phyloP scores from a whole-genome alignment of 257 asterid species.

The Leonotis leonurus region DNA sequence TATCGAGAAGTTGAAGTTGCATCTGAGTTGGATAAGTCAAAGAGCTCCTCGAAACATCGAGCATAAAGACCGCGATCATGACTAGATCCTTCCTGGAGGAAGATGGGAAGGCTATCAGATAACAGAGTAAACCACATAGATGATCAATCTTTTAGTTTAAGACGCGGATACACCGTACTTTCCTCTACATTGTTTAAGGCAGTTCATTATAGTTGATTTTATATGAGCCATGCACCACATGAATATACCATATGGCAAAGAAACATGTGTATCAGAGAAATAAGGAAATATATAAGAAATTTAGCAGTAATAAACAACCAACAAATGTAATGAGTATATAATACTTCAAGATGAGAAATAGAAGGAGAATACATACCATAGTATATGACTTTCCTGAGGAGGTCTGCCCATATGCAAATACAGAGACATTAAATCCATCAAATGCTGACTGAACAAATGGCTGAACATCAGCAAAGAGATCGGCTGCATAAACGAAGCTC shows the following conservation, averaged over 20 bases:
- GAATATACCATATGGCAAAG: background rate
- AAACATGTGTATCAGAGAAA: constrained; percentile 3
- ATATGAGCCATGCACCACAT: background rate
- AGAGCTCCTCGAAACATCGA: constrained; percentile 95
- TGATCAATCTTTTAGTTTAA: background rate
- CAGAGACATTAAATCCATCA: constrained; percentile 87
- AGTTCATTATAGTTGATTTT: background rate
- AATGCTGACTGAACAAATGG: constrained; percentile 99
- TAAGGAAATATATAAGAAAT: background rate
- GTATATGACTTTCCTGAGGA: constrained; percentile 89
- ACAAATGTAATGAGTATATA: background rate
- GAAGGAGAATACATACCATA: constrained; percentile 59
- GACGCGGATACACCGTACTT: background rate
- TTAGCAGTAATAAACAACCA: constrained; percentile 7
- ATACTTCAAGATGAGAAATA: constrained; percentile 4
- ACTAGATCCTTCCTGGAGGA: constrained; percentile 94
- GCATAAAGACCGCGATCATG: constrained; percentile 96
- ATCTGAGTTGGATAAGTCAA: constrained; percentile 92
- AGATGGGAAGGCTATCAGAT: constrained; percentile 15
- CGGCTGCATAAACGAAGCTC: constrained; percentile 55
- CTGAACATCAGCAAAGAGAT: constrained; percentile 83
- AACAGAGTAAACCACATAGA: constrained; percentile 8
- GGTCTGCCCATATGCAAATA: constrained; percentile 86
- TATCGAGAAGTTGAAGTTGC: constrained; percentile 75
- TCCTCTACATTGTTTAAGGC: background rate